phyloP scores from a whole-genome alignment of 257 asterid species.

The Haberlea rhodopensis region DNA sequence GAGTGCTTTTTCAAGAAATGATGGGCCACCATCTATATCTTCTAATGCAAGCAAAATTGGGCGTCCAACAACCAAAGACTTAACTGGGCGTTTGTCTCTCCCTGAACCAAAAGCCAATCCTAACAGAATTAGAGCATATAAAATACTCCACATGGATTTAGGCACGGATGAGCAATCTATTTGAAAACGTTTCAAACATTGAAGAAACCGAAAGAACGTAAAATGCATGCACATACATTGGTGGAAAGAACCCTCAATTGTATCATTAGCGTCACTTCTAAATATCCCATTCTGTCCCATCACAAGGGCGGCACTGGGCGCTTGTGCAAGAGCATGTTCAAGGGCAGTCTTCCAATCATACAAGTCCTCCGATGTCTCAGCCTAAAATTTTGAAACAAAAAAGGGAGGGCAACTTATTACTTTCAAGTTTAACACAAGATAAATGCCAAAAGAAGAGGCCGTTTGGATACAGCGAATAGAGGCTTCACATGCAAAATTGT shows the following conservation, averaged over 20 bases:
- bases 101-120: constrained; percentile 47
- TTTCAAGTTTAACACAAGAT: constrained; percentile 2
- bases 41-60: constrained; percentile 90
- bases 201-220: constrained; percentile 18
- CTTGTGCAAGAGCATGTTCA: constrained; percentile 89
- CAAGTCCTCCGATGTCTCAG: constrained; percentile 87
- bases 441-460: constrained; percentile 15
- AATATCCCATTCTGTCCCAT: constrained; percentile 95
- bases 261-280: constrained; percentile 64
- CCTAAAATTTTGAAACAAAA: constrained; percentile 46
- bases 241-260: constrained; percentile 71
- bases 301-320: constrained; percentile 92
- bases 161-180: constrained; percentile 2
- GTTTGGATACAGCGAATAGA: neutral
- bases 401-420: constrained; percentile 14
- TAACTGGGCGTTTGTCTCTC: constrained; percentile 84
- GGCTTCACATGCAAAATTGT: neutral
- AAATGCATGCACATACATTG: constrained; percentile 60
- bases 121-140: constrained; percentile 22
- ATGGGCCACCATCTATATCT: constrained; percentile 96
- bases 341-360: constrained; percentile 94
- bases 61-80: constrained; percentile 92
- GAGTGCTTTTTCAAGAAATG: constrained; percentile 92
- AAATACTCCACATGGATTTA: constrained; percentile 14
- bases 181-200: constrained; percentile 21